phyloP scores from a whole-genome alignment of 306 rosid species.

The Trichosanthes truncata region DNA sequence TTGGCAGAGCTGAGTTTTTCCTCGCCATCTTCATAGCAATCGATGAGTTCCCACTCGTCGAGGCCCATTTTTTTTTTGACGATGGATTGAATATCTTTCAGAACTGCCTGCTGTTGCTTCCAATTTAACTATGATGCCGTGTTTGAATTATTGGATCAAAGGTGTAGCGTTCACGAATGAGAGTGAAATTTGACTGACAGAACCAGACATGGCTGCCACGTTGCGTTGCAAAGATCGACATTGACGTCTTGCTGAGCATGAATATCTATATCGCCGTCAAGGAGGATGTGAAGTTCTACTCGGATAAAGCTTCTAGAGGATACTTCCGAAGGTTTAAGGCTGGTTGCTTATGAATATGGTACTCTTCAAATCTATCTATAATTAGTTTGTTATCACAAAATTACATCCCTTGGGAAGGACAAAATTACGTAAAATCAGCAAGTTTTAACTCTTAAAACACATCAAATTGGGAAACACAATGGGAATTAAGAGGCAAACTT shows the following conservation, averaged over 20 bases:
- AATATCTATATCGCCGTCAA: not conserved
- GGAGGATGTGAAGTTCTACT: not conserved
- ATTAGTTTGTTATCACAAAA: not conserved
- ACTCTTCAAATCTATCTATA: not conserved
- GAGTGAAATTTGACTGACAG: not conserved
- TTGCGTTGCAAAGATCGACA: not conserved
- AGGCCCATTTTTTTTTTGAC: not conserved
- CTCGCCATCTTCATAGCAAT: not conserved
- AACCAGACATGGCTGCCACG: not conserved
- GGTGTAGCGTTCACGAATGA: not conserved
- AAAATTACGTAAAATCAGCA: not conserved
- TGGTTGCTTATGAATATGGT: not conserved
- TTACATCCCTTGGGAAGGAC: not conserved
- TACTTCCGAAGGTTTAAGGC: not conserved
- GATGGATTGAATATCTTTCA: not conserved
- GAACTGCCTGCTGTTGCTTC: not conserved
- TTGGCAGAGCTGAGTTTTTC: not conserved
- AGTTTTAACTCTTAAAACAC: not conserved
- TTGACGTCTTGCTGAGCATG: not conserved
- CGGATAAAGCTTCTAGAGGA: not conserved
- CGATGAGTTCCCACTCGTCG: not conserved
- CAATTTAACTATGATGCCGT: not conserved
- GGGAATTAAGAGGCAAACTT: not conserved
- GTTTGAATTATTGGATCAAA: not conserved
- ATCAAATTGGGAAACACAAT: too few relatives aligned